Conservation (phyloP, 2,329 filamentous ascomycete species). For the Epichloe aotearoae region DNA sequence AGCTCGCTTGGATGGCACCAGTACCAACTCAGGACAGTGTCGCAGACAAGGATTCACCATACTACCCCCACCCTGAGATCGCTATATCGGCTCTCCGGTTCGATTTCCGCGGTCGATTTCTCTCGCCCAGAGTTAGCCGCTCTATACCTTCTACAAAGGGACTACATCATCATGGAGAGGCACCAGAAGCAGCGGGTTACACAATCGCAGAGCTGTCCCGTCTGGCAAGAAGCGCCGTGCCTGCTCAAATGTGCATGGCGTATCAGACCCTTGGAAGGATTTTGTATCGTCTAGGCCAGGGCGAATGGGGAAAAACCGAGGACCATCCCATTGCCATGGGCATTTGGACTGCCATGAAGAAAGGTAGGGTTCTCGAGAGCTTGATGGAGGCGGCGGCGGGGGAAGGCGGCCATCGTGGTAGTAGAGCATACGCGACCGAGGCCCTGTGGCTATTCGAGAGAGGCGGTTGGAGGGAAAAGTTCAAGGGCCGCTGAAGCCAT, state of each 20-base stretch:
- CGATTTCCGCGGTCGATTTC: conserved; percentile 68
- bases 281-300: conserved; percentile 67
- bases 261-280: conserved; percentile 84
- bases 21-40: conserved; percentile 49
- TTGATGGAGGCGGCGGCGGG: conserved; percentile 63
- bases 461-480: conserved; percentile 56
- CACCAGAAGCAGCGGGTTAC: conserved; percentile 88
- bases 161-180: conserved; percentile 85
- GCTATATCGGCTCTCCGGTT: conserved; percentile 71
- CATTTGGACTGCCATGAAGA: conserved; percentile 69
- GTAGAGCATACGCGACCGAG: conserved; percentile 73
- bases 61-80: conserved; percentile 67
- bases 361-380: conserved; percentile 63
- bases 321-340: conserved; percentile 56
- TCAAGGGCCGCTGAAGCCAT: conserved; percentile 35
- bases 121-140: conserved; percentile 64
- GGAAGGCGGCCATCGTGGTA: conserved; percentile 61
- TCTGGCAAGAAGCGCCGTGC: conserved; percentile 66
- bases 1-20: conserved; percentile 81
- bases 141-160: conserved; percentile 65
- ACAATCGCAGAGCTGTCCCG: conserved; percentile 77
- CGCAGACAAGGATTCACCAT: conserved; percentile 59
- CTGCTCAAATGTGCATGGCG: conserved; percentile 79
- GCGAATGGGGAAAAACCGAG: conserved; percentile 47
- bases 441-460: conserved; percentile 72